Percentiles rank a stretch among this genome's conserved stretches.
Evolutionary conservation across 2,329 filamentous ascomycete species (phyloP).

Genomic region (Phoma herbarum): DNA sequence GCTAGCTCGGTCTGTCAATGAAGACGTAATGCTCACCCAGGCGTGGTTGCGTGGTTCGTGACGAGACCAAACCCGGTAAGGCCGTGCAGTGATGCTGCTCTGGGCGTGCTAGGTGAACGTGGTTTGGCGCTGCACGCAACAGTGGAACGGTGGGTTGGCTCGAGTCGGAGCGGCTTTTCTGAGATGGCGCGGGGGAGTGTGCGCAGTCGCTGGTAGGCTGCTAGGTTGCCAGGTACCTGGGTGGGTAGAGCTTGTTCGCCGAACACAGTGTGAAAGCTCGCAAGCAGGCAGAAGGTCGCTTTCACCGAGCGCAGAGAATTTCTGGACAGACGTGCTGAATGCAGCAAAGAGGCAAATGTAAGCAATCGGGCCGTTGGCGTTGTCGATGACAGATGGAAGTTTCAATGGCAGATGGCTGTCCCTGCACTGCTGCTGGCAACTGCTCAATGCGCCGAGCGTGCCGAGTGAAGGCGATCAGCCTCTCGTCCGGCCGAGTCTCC

Average conservation of each 20-base stretch:
- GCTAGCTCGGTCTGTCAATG: conserved; percentile 45
- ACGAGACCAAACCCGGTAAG: conserved; percentile 43
- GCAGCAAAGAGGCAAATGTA: conserved; percentile 22
- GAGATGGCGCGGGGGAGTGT: conserved; percentile 27
- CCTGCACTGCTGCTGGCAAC: conserved; percentile 37
- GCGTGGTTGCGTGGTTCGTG: conserved; percentile 34
- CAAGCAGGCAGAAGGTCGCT: conserved; percentile 30
- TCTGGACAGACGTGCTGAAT: conserved; percentile 13
- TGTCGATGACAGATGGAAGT: conserved; percentile 31
- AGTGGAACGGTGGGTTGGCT: conserved; percentile 32
- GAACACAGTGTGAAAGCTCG: conserved; percentile 28
- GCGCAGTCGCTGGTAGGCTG: conserved; percentile 29
- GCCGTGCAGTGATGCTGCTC: conserved; percentile 47
- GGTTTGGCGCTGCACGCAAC: conserved; percentile 39
- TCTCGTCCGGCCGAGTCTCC: conserved; percentile 45
- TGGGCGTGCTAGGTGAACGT: conserved; percentile 34
- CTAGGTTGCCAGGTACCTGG: conserved; percentile 25
- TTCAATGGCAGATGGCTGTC: conserved; percentile 34
- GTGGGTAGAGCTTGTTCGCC: conserved; percentile 32
- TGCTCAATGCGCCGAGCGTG: conserved; percentile 46
- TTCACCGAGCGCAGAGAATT: conserved; percentile 22
- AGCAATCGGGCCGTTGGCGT: conserved; percentile 47
- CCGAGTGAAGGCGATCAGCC: conserved; percentile 45
- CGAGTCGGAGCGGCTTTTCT: conserved; percentile 25
- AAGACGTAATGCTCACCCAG: conserved; percentile 51